Base-by-base conservation (phyloP, 768 basidiomycete species). In the Xerocomellus amylosporus region DNA sequence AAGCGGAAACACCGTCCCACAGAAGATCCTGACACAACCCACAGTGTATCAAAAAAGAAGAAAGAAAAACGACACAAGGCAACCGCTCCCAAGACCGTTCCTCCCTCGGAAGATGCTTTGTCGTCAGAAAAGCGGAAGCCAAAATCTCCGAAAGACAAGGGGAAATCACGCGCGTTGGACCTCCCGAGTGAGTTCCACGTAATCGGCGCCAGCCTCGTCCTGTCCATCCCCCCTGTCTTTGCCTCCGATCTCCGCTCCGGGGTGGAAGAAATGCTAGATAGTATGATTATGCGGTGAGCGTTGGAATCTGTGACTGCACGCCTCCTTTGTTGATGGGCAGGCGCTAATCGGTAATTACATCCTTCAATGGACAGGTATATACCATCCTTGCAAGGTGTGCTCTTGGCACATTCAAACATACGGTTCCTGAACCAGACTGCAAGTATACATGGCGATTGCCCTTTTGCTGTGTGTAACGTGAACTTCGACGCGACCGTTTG, bases 211-310 rank as follows among this genome's bases (percentile, higher is more conserved):
- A 79, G 82, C 30, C 75, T 94, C 51, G 74, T 79, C 24, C 74
- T 96, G 39, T 85, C 90, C 10, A 79, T 97, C 15, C 82, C 94
- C 28, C 94, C 94, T 1, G 78, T 88, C 40, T 96, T 93, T 68
- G 81, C 90, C 15, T 78, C 74, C 40, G 82, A 88, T 71, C 81
- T 87, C n/a, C 75, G 79, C 10, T 75, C 71, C 38, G 95, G 95
- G 8, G 90, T 84, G 17, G 84, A 88, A 65, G 93, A 98, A 72
- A 85, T 94, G 82, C 75, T 98, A 17, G 93, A 98, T 71, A 90
- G 90, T 8, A 88, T 97, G 88, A 74, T 96, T 14, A 96, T 98
- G 95, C 85, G 90, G 95, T 94, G 65, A 62, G 81, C 73, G 20
- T 46, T 22, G 46, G n/a, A 43, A 50, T 38, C 33, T 38, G 44